These are phyloP conservation scores for Solanum tacnaense DNA, from an alignment of 257 asterid species.

Conservation along the genomic window DNA sequence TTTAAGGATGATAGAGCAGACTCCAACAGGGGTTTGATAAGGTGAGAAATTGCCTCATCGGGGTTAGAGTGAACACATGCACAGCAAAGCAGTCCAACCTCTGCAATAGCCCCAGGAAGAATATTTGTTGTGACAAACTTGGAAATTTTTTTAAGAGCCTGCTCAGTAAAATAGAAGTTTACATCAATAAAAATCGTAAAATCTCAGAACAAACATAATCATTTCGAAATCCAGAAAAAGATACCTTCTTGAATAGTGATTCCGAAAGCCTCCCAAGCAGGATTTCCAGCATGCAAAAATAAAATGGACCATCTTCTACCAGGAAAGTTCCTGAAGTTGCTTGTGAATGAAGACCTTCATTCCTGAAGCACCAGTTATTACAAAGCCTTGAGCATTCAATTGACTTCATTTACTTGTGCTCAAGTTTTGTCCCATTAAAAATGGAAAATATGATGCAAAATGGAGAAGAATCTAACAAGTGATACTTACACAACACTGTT, in stretches of 20 bases:
- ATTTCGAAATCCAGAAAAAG: conserved; percentile 9
- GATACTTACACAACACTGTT: conserved; percentile 74
- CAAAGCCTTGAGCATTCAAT: not conserved
- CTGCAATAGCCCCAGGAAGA: conserved; percentile 99
- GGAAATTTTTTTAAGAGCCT: conserved; percentile 89
- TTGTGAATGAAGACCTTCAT: conserved; percentile 66
- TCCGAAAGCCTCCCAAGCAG: conserved; percentile 87
- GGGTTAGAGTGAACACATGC: conserved; percentile 96
- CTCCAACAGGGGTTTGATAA: conserved; percentile 70
- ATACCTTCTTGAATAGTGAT: conserved; percentile 84
- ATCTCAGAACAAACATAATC: not conserved
- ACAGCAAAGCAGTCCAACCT: conserved; percentile 95
- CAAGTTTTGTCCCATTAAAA: not conserved
- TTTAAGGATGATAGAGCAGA: conserved; percentile 64
- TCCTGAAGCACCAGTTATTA: conserved; percentile 46
- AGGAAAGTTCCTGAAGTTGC: conserved; percentile 84
- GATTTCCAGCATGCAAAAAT: conserved; percentile 90
- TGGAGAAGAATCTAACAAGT: conserved; percentile 16
- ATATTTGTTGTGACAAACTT: conserved; percentile 83
- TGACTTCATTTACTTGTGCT: not conserved
- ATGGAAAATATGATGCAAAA: not conserved
- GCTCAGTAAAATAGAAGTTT: conserved; percentile 14
- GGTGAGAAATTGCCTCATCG: conserved; percentile 70
- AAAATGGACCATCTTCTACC: conserved; percentile 93
- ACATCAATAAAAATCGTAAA: conserved; percentile 4